Evolutionary conservation across 495 filamentous ascomycete species (phyloP).

Genomic region (Aspergillus haitiensis): DNA sequence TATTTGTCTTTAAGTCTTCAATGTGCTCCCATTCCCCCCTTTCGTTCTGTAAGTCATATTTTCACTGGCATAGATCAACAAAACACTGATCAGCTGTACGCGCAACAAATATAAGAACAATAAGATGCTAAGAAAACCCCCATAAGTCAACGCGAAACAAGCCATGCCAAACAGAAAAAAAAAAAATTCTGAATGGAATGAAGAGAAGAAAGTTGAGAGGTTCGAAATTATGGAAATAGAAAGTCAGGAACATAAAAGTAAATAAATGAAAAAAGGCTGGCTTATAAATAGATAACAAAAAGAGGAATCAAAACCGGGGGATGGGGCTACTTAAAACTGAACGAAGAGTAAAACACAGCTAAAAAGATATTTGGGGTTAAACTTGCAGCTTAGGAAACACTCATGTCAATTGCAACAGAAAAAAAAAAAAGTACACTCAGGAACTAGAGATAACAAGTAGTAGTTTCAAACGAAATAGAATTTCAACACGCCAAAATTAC

Average conservation of each 20-base stretch:
- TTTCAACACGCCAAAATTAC: not conserved
- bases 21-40: not conserved
- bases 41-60: not conserved
- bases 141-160: not conserved
- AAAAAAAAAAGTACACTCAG: too few species aligned
- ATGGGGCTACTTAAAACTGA: not conserved
- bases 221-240: conserved; percentile 1
- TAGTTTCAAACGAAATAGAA: conserved; percentile 2
- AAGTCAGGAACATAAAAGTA: not conserved
- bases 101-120: not conserved
- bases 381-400: not conserved
- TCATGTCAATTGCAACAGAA: too few species aligned
- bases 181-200: not conserved
- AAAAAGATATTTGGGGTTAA: not conserved
- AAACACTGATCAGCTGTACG: not conserved
- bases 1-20: conserved; percentile 5
- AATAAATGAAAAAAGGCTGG: not conserved
- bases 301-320: not conserved
- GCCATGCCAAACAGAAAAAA: not conserved
- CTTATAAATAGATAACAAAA: not conserved
- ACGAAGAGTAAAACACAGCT: not conserved
- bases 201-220: not conserved
- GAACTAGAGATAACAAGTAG: not conserved
- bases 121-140: not conserved
- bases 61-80: not conserved